These are phyloP conservation scores for Candida neerlandica DNA, from an alignment of 1,139 yeast genomes.

Conservation along the genomic window DNA sequence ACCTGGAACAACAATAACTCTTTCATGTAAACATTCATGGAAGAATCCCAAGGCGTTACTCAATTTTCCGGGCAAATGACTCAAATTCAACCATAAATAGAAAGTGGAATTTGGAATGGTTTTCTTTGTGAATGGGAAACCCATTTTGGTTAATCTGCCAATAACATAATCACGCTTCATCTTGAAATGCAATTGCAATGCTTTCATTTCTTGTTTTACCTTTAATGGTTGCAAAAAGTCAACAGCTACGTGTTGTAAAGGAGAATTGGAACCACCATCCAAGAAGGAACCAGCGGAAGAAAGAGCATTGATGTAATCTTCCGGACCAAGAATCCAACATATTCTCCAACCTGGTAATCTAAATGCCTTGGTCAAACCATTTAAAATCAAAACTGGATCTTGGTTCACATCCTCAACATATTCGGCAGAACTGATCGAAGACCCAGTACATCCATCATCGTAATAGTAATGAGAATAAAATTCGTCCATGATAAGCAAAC, in stretches of 20 bases:
- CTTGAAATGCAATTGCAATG: slow-evolving; percentile 62
- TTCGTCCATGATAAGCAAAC: slow-evolving; percentile 69
- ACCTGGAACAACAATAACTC: slow-evolving; percentile 68
- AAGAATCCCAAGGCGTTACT: slow-evolving; percentile 66
- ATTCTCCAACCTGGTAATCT: slow-evolving; percentile 73
- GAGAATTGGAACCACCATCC: slow-evolving; percentile 69
- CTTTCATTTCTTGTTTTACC: slow-evolving; percentile 59
- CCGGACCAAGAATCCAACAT: slow-evolving; percentile 74
- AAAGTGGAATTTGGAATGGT: slow-evolving; percentile 65
- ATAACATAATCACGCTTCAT: slow-evolving; percentile 64
- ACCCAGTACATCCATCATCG: slow-evolving; percentile 60
- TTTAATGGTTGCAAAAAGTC: slow-evolving; percentile 57
- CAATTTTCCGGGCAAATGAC: slow-evolving; percentile 61
- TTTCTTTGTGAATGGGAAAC: slow-evolving; percentile 50
- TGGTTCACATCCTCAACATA: slow-evolving; percentile 60
- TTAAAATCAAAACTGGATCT: slow-evolving; percentile 65
- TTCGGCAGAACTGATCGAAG: slow-evolving; percentile 57
- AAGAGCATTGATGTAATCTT: slow-evolving; percentile 59
- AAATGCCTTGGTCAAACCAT: slow-evolving; percentile 67
- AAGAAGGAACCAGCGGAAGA: slow-evolving; percentile 65
- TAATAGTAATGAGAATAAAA: slow-evolving; percentile 67
- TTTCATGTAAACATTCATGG: slow-evolving; percentile 68
- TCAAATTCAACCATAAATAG: slow-evolving; percentile 63
- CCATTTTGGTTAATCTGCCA: slow-evolving; percentile 55
- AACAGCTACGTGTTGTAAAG: slow-evolving; percentile 65